phyloP scores from a whole-genome alignment of 139 green algal genomes.

The Chlamydomonas sp. region DNA sequence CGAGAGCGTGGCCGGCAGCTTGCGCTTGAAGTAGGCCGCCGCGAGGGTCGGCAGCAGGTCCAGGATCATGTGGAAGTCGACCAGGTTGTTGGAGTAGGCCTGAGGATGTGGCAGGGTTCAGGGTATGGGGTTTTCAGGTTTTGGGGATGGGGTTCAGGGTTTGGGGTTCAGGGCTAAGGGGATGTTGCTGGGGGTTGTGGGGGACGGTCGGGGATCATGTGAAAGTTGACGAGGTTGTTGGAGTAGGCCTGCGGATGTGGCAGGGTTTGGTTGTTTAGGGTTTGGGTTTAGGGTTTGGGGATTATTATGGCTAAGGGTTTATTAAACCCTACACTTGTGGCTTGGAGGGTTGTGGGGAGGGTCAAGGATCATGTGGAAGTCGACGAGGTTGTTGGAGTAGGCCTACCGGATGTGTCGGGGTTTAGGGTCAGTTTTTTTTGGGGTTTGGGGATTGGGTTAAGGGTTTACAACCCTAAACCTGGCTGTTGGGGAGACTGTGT shows the following conservation, averaged over 20 bases:
- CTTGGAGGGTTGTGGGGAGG: too few relatives aligned
- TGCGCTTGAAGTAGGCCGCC: slow-evolving; percentile 67
- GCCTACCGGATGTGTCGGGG: too few relatives aligned
- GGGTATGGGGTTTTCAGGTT: background rate
- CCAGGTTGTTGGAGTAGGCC: slow-evolving; percentile 87
- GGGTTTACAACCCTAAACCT: background rate
- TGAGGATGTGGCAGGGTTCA: too few relatives aligned
- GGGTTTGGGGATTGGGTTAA: too few relatives aligned
- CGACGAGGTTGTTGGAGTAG: too few relatives aligned
- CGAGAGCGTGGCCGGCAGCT: slow-evolving; percentile 70
- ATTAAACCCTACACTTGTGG: too few relatives aligned
- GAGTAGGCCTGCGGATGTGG: slow-evolving; percentile 84
- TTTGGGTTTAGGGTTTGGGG: too few relatives aligned
- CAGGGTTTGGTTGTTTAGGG: too few relatives aligned
- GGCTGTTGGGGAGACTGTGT: background rate
- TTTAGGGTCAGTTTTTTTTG: background rate
- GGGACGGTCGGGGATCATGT: slow-evolving; percentile 85
- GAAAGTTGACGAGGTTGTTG: slow-evolving; percentile 91
- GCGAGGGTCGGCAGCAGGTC: slow-evolving; percentile 78
- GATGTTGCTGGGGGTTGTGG: background rate
- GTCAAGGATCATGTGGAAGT: too few relatives aligned
- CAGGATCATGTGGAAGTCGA: slow-evolving; percentile 91
- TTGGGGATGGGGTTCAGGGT: background rate
- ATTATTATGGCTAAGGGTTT: too few relatives aligned
- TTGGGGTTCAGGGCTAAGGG: background rate